These are phyloP conservation scores for Harringtonia aguacate DNA, from an alignment of 2,329 filamentous ascomycete species.

Conservation along the genomic window DNA sequence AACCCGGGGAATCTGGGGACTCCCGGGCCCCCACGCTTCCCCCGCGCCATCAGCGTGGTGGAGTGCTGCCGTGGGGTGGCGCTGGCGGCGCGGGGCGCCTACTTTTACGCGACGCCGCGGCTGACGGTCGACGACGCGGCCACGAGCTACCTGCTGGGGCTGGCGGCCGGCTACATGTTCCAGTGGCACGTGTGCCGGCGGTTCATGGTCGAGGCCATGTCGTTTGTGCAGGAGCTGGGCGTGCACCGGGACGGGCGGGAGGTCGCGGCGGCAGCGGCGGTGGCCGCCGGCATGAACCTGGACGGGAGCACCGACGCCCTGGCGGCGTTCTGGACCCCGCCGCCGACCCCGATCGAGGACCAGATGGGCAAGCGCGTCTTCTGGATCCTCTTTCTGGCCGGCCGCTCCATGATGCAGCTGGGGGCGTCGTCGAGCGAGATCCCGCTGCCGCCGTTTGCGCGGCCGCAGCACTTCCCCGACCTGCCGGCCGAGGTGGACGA, in stretches of 20 bases:
- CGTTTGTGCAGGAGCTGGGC: slow-evolving; percentile 56
- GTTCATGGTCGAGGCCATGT: slow-evolving; percentile 63
- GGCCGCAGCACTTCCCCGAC: slow-evolving; percentile 62
- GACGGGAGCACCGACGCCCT: background rate
- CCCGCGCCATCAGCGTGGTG: slow-evolving; percentile 58
- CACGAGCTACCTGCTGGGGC: slow-evolving; percentile 65
- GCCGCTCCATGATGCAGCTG: slow-evolving; percentile 67
- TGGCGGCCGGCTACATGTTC: slow-evolving; percentile 57
- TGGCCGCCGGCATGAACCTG: background rate
- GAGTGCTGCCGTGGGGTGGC: slow-evolving; percentile 62
- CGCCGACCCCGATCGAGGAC: slow-evolving; percentile 59
- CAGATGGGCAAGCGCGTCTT: slow-evolving; percentile 72
- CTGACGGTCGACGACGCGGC: slow-evolving; percentile 46
- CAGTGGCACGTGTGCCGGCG: slow-evolving; percentile 56
- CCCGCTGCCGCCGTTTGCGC: slow-evolving; percentile 63
- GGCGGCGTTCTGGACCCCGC: too few relatives aligned
- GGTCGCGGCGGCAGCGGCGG: slow-evolving; percentile 5
- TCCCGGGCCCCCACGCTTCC: slow-evolving; percentile 55
- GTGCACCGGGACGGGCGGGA: slow-evolving; percentile 36
- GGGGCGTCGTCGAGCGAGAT: slow-evolving; percentile 62
- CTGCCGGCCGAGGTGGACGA: slow-evolving; percentile 77
- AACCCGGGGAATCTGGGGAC: too few relatives aligned
- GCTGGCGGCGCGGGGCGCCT: slow-evolving; percentile 52
- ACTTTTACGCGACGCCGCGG: slow-evolving; percentile 33
- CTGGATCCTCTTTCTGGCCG: slow-evolving; percentile 69